Conservation (phyloP, 495 filamentous ascomycete genomes). For the Lasiosphaeriaceae sp. region DNA sequence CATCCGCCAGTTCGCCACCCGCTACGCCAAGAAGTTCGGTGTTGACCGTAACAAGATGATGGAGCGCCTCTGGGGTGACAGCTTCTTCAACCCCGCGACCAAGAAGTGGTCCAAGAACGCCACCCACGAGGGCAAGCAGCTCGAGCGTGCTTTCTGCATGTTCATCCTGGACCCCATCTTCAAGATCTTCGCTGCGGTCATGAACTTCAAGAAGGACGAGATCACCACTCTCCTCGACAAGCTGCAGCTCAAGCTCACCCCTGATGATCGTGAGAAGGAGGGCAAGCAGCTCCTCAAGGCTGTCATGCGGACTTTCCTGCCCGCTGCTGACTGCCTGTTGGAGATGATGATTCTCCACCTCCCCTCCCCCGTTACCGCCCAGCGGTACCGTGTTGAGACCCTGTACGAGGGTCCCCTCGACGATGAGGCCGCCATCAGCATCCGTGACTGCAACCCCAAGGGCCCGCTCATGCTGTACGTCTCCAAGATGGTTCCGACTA, state of each 20-base stretch:
- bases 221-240: slow-evolving; percentile 77
- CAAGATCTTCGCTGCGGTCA: slow-evolving; percentile 91
- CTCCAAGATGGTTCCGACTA: slow-evolving; percentile 99
- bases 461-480: slow-evolving; percentile 99
- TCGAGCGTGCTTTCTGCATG: slow-evolving; percentile 98
- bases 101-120: slow-evolving; percentile 97
- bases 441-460: slow-evolving; percentile 97
- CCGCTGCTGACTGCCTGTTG: slow-evolving; percentile 93
- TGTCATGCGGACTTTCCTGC: slow-evolving; percentile 97
- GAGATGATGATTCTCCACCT: slow-evolving; percentile 99
- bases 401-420: slow-evolving; percentile 96
- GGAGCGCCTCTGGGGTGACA: slow-evolving; percentile 99
- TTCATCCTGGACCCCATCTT: slow-evolving; percentile 99
- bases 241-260: slow-evolving; percentile 82
- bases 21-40: slow-evolving; percentile 99
- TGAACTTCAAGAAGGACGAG: slow-evolving; percentile 99
- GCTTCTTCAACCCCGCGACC: slow-evolving; percentile 98
- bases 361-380: slow-evolving; percentile 90
- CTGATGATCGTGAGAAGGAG: slow-evolving; percentile 87
- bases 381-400: slow-evolving; percentile 97
- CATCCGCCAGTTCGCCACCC: slow-evolving; percentile 92
- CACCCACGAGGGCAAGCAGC: slow-evolving; percentile 74
- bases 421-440: slow-evolving; percentile 87
- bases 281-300: slow-evolving; percentile 97
- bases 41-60: slow-evolving; percentile 99